Percentiles rank a stretch among this genome's conserved stretches.
Evolutionary conservation across 148 eudicot genomes (phyloP).

Genomic region (Rhododendron molle): DNA sequence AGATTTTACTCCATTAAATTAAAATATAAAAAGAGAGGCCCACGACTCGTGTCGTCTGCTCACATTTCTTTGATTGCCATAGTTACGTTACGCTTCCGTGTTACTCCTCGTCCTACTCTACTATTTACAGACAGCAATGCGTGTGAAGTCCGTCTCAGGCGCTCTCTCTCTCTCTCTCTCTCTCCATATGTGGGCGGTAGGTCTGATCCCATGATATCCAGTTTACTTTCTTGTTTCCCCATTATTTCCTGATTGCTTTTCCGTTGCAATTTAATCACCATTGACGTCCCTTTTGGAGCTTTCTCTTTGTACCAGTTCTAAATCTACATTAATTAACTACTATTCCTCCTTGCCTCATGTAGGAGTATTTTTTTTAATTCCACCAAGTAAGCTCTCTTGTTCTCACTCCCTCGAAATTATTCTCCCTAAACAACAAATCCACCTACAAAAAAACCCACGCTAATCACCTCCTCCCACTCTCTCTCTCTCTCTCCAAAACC

Average conservation of each 20-base stretch:
- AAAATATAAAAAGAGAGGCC: too few species aligned
- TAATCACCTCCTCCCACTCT: neutral
- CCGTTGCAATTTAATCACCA: conserved; percentile 3
- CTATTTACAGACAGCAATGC: neutral
- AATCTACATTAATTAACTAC: neutral
- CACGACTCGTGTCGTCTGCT: too few species aligned
- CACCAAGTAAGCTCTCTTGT: neutral
- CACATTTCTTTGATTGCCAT: too few species aligned
- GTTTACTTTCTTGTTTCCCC: neutral
- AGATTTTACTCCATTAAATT: too few species aligned
- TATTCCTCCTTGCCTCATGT: neutral
- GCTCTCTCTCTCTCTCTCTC: neutral
- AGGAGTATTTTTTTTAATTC: neutral
- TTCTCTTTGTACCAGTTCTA: conserved; percentile 10
- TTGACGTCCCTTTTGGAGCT: conserved; percentile 15
- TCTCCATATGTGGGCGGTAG: neutral
- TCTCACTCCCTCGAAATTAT: neutral
- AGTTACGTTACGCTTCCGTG: too few species aligned
- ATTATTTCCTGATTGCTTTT: neutral
- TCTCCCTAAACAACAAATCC: neutral
- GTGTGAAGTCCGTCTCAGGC: neutral
- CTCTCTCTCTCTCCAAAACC: too few species aligned
- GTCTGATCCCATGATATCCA: neutral
- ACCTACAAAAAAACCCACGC: neutral
- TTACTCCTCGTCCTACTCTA: neutral